Percentiles rank a stretch among this genome's conserved stretches.
Conservation (phyloP, 371 early-diverging fungal genomes). For the Paraphysoderma sedebokerense region DNA sequence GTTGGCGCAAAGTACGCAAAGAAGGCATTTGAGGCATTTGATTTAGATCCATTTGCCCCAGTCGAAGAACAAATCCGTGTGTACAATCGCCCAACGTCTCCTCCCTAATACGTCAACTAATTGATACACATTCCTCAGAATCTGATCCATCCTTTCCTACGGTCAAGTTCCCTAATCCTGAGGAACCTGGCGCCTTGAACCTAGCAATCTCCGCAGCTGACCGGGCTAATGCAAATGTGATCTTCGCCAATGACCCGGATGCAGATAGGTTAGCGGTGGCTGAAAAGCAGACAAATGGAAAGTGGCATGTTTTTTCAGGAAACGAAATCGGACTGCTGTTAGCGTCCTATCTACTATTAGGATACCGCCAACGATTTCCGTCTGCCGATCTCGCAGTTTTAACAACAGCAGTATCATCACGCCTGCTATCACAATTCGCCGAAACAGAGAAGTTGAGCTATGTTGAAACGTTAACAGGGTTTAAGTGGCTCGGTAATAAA, state of each 20-base stretch:
- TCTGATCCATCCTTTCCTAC: conserved; percentile 92
- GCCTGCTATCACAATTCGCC: conserved; percentile 62
- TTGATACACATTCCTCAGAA: too few species aligned
- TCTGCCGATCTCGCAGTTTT: conserved; percentile 55
- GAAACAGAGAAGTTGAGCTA: conserved; percentile 57
- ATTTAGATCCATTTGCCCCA: conserved; percentile 38
- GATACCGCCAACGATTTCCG: conserved; percentile 17
- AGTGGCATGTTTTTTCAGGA: conserved; percentile 74
- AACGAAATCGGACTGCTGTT: conserved; percentile 82
- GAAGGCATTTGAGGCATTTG: conserved; percentile 45
- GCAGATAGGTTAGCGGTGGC: conserved; percentile 89
- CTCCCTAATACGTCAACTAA: background rate
- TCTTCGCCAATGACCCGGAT: conserved; percentile 96
- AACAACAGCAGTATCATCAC: conserved; percentile 66
- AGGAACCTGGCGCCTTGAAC: conserved; percentile 76
- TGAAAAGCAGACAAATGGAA: conserved; percentile 36
- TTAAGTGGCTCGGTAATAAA: conserved; percentile 87
- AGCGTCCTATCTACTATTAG: conserved; percentile 50
- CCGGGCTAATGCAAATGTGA: conserved; percentile 27
- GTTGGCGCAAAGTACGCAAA: conserved; percentile 66
- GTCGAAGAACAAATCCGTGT: conserved; percentile 44
- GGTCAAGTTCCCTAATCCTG: conserved; percentile 81
- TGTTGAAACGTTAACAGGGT: conserved; percentile 86
- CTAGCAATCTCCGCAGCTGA: conserved; percentile 64
- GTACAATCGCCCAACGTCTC: background rate